Percentiles rank a stretch among this genome's conserved stretches.
Evolutionary conservation across 106 monocot species (phyloP).

Genomic region (Acorus gramineus): DNA sequence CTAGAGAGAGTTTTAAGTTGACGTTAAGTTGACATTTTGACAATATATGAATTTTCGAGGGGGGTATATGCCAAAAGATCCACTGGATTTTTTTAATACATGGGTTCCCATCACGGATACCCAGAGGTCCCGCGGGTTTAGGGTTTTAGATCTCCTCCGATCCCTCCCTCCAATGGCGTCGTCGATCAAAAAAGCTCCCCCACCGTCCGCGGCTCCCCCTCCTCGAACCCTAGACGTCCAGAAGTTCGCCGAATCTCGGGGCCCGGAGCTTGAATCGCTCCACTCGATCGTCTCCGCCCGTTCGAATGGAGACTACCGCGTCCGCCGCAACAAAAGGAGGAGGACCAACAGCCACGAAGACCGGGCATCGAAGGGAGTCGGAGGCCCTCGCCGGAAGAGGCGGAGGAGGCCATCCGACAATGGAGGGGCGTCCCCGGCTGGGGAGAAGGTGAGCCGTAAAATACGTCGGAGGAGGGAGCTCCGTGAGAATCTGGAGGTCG

Average conservation of each 20-base stretch:
- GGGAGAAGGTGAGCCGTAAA: constrained; percentile 4
- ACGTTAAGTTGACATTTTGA: no score
- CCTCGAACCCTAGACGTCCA: constrained; percentile 63
- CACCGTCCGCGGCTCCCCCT: constrained; percentile 16
- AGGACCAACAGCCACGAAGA: constrained; percentile 50
- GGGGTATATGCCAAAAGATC: no score
- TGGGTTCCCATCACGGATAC: no score
- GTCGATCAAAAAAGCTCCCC: background rate
- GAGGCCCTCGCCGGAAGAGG: constrained; percentile 12
- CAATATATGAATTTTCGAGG: no score
- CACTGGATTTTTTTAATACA: no score
- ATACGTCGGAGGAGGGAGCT: constrained; percentile 60
- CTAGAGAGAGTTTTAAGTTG: no score
- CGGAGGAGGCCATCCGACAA: background rate
- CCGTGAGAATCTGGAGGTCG: constrained; percentile 32
- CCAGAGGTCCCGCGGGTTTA: no score
- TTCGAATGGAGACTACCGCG: constrained; percentile 29
- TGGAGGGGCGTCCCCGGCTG: background rate
- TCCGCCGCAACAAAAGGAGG: constrained; percentile 47
- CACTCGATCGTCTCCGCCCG: constrained; percentile 53
- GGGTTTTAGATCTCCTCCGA: no score
- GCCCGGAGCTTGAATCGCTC: constrained; percentile 65
- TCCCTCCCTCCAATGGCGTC: constrained; percentile 8
- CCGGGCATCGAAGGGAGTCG: constrained; percentile 15
- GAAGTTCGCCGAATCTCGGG: constrained; percentile 57